These are phyloP conservation scores for barley (Hordeum vulgare) DNA, from an alignment of 176 grass and related monocot species.

Conservation along the genomic window DNA sequence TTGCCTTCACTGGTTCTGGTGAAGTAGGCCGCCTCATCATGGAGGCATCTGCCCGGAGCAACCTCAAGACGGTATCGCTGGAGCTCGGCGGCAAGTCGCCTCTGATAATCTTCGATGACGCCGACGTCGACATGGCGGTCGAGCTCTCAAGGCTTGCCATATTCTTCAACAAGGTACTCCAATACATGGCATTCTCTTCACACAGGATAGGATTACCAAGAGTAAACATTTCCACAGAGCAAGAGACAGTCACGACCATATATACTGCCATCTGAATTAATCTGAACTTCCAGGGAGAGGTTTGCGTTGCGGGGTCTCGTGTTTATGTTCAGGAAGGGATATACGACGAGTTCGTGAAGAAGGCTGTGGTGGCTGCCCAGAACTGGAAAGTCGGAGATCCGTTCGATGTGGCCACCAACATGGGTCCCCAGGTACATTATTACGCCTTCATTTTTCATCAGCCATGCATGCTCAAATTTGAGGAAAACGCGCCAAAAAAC, in stretches of 20 bases:
- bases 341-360: conserved; percentile 81
- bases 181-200: background rate
- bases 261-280: background rate
- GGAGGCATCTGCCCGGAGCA: conserved; percentile 72
- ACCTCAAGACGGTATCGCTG: conserved; percentile 76
- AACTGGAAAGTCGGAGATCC: conserved; percentile 83
- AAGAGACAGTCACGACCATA: background rate
- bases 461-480: no score
- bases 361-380: conserved; percentile 49
- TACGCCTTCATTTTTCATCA: no score
- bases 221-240: background rate
- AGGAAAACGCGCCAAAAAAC: background rate
- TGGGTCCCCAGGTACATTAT: conserved; percentile 73
- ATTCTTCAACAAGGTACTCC: conserved; percentile 76
- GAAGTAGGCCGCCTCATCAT: conserved; percentile 64
- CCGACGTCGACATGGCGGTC: conserved; percentile 80
- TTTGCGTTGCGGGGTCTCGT: conserved; percentile 80
- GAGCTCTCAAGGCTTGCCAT: conserved; percentile 52
- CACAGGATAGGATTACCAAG: background rate
- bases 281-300: conserved; percentile 44
- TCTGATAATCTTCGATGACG: conserved; percentile 78
- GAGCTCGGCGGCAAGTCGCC: conserved; percentile 89
- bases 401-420: conserved; percentile 55
- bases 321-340: conserved; percentile 88
- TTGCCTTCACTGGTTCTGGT: conserved; percentile 78